Evolutionary conservation across 345 rosid genomes (phyloP).

Genomic region (Fremontodendron californicum): DNA sequence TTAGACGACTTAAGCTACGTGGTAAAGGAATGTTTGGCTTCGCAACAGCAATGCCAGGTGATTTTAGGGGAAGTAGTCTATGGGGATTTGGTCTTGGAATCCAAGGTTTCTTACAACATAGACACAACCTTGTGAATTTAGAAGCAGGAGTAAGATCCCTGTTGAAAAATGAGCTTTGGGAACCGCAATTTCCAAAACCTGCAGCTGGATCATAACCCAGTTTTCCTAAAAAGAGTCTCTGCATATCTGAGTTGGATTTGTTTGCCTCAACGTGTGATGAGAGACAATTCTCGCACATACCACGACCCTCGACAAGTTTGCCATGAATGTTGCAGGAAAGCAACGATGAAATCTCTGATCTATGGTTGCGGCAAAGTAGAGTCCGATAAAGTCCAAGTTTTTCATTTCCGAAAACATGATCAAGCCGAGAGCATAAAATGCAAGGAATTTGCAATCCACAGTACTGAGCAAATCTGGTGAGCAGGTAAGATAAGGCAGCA

Average conservation of each 20-base stretch:
- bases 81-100: conserved; percentile 36
- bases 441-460: conserved; percentile 64
- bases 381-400: conserved; percentile 43
- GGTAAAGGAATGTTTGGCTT: conserved; percentile 37
- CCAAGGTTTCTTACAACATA: conserved; percentile 63
- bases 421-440: conserved; percentile 68
- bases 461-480: conserved; percentile 51
- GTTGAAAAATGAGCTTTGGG: conserved; percentile 25
- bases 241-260: conserved; percentile 47
- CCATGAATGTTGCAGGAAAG: conserved; percentile 56
- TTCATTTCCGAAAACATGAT: conserved; percentile 42
- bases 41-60: conserved; percentile 14
- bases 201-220: conserved; percentile 39
- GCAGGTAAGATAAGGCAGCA: conserved; percentile 55
- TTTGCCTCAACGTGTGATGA: conserved; percentile 44
- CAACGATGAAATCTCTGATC: conserved; percentile 54
- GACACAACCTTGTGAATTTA: conserved; percentile 33
- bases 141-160: conserved; percentile 23
- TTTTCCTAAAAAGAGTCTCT: conserved; percentile 41
- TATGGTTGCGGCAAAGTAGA: conserved; percentile 56
- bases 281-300: conserved; percentile 66
- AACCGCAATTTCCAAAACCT: conserved; percentile 12
- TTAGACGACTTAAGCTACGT: conserved; percentile 24
- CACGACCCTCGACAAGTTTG: conserved; percentile 51
- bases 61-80: conserved; percentile 30